A percentile compares a stretch with the other conserved stretches of the same genome.
Conservation (phyloP, 2,329 filamentous ascomycete species). For the Tolypocladium ophioglossoides region DNA sequence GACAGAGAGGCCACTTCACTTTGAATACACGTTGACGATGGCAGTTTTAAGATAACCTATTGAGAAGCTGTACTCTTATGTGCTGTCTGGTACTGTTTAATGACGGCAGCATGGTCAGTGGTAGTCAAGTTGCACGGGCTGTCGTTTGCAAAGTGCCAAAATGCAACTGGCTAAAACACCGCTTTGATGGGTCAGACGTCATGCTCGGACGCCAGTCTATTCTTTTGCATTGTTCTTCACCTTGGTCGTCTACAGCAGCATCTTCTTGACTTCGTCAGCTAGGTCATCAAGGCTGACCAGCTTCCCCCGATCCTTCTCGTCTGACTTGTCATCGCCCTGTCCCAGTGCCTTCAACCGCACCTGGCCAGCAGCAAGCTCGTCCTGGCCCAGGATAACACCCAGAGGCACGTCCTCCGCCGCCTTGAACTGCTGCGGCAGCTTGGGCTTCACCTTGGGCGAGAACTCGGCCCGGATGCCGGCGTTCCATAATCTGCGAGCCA, state of each 20-base stretch:
- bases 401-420: constrained; percentile 81
- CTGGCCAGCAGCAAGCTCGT: constrained; percentile 74
- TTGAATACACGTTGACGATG: background rate
- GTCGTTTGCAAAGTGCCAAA: background rate
- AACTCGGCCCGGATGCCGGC: constrained; percentile 80
- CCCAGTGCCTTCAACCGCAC: constrained; percentile 76
- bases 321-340: constrained; percentile 68
- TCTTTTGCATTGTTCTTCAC: background rate
- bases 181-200: background rate
- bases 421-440: constrained; percentile 83
- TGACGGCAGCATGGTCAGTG: background rate
- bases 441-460: constrained; percentile 81
- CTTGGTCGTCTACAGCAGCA: constrained; percentile 6
- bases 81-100: too few species aligned
- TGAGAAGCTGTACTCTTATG: too few species aligned
- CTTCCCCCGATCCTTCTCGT: constrained; percentile 75
- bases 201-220: background rate
- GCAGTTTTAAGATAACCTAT: background rate
- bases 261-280: constrained; percentile 48
- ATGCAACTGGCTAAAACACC: too few species aligned
- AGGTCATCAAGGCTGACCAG: constrained; percentile 56
- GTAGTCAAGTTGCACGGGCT: background rate
- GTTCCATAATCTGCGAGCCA: constrained; percentile 70
- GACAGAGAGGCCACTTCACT: background rate
- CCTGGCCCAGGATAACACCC: constrained; percentile 81